phyloP scores from a whole-genome alignment of 805 yeast genomes.

The Cyberlindnera suaveolens region DNA sequence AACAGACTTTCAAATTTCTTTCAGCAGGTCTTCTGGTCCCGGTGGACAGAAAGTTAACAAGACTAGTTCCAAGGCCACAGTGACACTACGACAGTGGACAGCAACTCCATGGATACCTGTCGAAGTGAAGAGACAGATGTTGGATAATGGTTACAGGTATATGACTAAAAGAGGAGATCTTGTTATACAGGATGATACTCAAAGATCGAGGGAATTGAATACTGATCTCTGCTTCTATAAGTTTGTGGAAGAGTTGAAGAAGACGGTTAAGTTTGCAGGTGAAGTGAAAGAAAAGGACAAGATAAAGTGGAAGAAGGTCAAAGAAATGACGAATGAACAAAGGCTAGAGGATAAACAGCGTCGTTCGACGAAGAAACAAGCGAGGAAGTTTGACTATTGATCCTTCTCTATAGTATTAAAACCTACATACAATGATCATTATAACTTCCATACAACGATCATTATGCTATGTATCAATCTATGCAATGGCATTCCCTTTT shows the following conservation, averaged over 20 bases:
- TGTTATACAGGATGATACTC: slow-evolving; percentile 56
- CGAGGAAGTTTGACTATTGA: slow-evolving; percentile 19
- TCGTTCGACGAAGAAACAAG: slow-evolving; percentile 32
- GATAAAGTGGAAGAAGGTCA: slow-evolving; percentile 43
- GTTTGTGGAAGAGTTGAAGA: slow-evolving; percentile 45
- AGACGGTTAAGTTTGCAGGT: slow-evolving; percentile 37
- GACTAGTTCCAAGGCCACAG: slow-evolving; percentile 55
- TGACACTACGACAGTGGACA: slow-evolving; percentile 43
- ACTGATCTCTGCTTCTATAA: slow-evolving; percentile 53
- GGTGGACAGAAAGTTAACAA: slow-evolving; percentile 89
- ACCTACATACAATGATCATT: too few species aligned
- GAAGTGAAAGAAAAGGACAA: slow-evolving; percentile 42
- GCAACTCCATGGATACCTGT: slow-evolving; percentile 54
- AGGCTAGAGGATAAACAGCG: slow-evolving; percentile 32
- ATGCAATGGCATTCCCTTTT: slow-evolving; percentile 25
- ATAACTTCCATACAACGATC: too few species aligned
- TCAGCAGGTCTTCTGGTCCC: slow-evolving; percentile 68
- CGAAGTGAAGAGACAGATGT: slow-evolving; percentile 38
- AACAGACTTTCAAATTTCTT: slow-evolving; percentile 37
- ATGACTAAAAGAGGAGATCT: slow-evolving; percentile 43
- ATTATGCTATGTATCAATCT: background rate
- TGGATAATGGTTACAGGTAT: slow-evolving; percentile 38
- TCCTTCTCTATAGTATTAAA: background rate
- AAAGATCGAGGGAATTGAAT: slow-evolving; percentile 55
- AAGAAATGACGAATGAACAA: slow-evolving; percentile 26